phyloP scores from a whole-genome alignment of 768 basidiomycete species.

The Tricholomella constricta region DNA sequence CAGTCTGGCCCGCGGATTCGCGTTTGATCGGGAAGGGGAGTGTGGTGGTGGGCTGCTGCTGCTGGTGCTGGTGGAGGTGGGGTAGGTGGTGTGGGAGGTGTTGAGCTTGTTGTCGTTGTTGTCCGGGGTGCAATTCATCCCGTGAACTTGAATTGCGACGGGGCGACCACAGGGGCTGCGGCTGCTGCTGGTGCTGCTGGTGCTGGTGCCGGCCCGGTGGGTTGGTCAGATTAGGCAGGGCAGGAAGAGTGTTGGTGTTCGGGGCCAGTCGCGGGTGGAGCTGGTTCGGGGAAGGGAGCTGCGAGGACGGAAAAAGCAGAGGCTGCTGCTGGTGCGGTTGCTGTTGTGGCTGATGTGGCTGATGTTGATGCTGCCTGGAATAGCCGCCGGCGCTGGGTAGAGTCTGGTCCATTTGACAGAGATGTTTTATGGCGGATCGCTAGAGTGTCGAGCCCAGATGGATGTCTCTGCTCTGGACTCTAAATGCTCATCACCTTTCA shows the following conservation, averaged over 20 bases:
- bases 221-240: conserved; percentile 12
- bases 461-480: background rate
- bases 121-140: conserved; percentile 39
- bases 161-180: too few relatives aligned
- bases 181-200: conserved; percentile 7
- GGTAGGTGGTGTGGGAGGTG: conserved; percentile 17
- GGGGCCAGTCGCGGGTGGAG: conserved; percentile 9
- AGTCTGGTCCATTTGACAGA: conserved; percentile 12
- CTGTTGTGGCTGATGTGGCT: conserved; percentile 6
- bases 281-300: conserved; percentile 23
- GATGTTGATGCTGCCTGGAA: conserved; percentile 9
- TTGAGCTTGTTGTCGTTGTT: background rate
- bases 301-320: conserved; percentile 19
- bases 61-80: conserved; percentile 26
- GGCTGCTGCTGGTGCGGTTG: conserved; percentile 11
- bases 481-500: background rate
- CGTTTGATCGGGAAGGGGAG: conserved; percentile 27
- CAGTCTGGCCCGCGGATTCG: conserved; percentile 13
- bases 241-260: conserved; percentile 3
- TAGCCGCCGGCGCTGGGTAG: conserved; percentile 5
- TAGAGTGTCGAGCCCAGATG: background rate
- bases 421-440: conserved; percentile 4
- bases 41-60: too few relatives aligned
- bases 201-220: background rate
- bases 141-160: conserved; percentile 40